Evolutionary conservation across 164 flowering plant genomes (phyloP).

Genomic region (Aristolochia contorta): DNA sequence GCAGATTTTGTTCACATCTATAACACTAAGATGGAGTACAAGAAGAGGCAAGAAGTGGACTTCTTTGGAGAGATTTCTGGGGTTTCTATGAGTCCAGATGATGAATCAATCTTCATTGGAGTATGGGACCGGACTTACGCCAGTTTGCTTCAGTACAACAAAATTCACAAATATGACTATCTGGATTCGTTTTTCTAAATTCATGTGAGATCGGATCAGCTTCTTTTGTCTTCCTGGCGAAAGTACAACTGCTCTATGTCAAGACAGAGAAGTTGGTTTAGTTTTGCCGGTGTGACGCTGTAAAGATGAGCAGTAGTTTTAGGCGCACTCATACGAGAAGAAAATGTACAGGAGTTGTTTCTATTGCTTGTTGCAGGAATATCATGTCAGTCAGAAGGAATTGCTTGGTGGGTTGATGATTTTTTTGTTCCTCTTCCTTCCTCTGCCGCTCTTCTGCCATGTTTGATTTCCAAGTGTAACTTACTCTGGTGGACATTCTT

Average conservation of each 20-base stretch:
- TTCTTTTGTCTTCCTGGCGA: neutral
- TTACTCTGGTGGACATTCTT: no score
- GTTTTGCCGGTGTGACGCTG: neutral
- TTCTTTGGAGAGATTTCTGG: conserved; percentile 72
- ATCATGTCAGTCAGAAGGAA: no score
- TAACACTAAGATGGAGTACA: conserved; percentile 28
- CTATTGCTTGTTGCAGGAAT: no score
- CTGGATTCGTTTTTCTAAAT: conserved; percentile 35
- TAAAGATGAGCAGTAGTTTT: conserved; percentile 1
- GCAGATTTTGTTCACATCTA: conserved; percentile 64
- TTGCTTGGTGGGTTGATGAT: no score
- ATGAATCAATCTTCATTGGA: conserved; percentile 48
- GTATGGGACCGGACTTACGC: conserved; percentile 65
- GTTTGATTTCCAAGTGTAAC: no score
- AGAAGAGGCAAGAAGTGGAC: conserved; percentile 51
- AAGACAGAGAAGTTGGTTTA: neutral
- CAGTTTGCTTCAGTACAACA: conserved; percentile 50
- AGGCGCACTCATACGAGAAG: neutral
- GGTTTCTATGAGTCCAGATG: conserved; percentile 53
- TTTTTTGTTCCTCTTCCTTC: no score
- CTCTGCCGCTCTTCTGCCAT: no score
- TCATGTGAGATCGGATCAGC: neutral
- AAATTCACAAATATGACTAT: conserved; percentile 31
- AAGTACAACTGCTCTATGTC: neutral
- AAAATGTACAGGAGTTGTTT: neutral